phyloP scores from a whole-genome alignment of 2,329 filamentous ascomycete species.

The Purpureocillium takamizusanense region DNA sequence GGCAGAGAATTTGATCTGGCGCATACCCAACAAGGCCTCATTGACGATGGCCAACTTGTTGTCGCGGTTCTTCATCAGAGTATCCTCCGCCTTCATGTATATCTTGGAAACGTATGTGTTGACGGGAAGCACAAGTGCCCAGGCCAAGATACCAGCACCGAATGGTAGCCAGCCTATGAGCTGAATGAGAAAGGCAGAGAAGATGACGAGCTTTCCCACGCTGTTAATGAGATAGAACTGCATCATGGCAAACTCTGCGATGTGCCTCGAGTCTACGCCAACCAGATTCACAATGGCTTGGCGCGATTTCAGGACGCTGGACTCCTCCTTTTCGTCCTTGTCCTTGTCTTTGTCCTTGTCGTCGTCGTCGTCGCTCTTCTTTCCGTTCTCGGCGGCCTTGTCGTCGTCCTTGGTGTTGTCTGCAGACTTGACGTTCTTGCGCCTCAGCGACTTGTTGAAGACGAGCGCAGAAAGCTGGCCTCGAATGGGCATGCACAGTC shows the following conservation, averaged over 20 bases:
- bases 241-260: slow-evolving; percentile 59
- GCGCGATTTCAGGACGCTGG: slow-evolving; percentile 41
- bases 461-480: slow-evolving; percentile 63
- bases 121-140: slow-evolving; percentile 55
- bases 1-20: slow-evolving; percentile 79
- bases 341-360: slow-evolving; percentile 26
- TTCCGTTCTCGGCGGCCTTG: slow-evolving; percentile 14
- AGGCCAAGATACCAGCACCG: slow-evolving; percentile 54
- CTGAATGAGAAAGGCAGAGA: slow-evolving; percentile 55
- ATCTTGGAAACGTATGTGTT: slow-evolving; percentile 59
- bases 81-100: slow-evolving; percentile 56
- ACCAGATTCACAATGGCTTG: slow-evolving; percentile 72
- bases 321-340: slow-evolving; percentile 40
- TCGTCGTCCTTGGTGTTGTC: slow-evolving; percentile 33
- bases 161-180: slow-evolving; percentile 66
- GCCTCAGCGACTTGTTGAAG: slow-evolving; percentile 67
- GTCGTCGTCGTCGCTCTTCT: slow-evolving; percentile 12
- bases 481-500: slow-evolving; percentile 57
- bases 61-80: slow-evolving; percentile 67
- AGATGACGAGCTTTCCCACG: slow-evolving; percentile 54
- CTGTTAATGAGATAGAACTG: slow-evolving; percentile 58
- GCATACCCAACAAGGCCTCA: slow-evolving; percentile 68
- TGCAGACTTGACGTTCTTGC: slow-evolving; percentile 66
- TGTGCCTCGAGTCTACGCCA: slow-evolving; percentile 63
- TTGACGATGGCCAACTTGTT: slow-evolving; percentile 67